Evolutionary conservation across 805 yeast species (phyloP).

Genomic region (Metschnikowia henanensis): DNA sequence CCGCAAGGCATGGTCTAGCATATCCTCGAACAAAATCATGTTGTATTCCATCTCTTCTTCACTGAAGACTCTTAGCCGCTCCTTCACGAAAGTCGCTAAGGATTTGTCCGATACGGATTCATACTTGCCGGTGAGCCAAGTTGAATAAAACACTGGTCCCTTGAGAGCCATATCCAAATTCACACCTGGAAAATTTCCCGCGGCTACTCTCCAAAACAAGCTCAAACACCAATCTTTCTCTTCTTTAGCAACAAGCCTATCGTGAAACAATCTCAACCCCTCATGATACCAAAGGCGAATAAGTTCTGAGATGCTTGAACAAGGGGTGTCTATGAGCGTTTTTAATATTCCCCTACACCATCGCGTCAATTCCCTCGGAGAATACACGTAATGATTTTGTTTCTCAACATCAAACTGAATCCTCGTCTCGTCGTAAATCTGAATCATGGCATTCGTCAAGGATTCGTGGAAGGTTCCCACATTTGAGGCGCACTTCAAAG

Average conservation of each 20-base stretch:
- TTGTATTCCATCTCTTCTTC: conserved; percentile 73
- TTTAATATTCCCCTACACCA: conserved; percentile 78
- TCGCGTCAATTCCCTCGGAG: conserved; percentile 90
- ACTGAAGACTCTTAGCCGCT: conserved; percentile 66
- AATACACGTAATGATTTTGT: conserved; percentile 67
- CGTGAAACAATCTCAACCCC: conserved; percentile 74
- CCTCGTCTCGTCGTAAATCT: conserved; percentile 51
- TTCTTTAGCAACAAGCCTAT: conserved; percentile 51
- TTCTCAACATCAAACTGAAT: conserved; percentile 33
- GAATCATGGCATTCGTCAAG: conserved; percentile 66
- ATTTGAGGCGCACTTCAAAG: conserved; percentile 60
- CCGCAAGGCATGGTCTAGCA: conserved; percentile 72
- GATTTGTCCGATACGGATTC: conserved; percentile 50
- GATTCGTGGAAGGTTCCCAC: conserved; percentile 52
- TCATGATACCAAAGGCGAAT: conserved; percentile 80
- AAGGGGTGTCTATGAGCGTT: conserved; percentile 40
- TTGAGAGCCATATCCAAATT: conserved; percentile 35
- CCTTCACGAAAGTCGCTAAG: conserved; percentile 54
- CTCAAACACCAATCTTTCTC: conserved; percentile 53
- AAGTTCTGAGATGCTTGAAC: conserved; percentile 38
- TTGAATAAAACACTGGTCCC: conserved; percentile 64
- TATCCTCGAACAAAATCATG: conserved; percentile 64
- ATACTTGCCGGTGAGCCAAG: conserved; percentile 71
- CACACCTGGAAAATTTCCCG: conserved; percentile 46
- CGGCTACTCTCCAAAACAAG: conserved; percentile 31